Conservation (phyloP, 768 basidiomycete genomes). For the Boletales sp. region DNA sequence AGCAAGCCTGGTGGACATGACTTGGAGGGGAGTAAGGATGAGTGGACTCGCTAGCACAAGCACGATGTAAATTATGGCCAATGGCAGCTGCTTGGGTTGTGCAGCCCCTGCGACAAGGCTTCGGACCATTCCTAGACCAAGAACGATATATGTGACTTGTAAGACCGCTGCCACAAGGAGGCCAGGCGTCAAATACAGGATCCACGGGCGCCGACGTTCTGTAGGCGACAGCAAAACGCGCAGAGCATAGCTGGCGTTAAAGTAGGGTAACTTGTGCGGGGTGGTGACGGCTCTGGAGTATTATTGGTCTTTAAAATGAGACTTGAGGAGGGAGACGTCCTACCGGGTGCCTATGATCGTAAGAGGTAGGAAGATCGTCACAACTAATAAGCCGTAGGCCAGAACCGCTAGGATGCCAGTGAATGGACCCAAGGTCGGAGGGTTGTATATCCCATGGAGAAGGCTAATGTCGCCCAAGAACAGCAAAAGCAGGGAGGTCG, state of each 20-base stretch:
- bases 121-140: slow-evolving; percentile 40
- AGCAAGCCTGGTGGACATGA: slow-evolving; percentile 74
- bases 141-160: slow-evolving; percentile 43
- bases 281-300: slow-evolving; percentile 74
- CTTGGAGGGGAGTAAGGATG: slow-evolving; percentile 73
- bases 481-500: slow-evolving; percentile 44
- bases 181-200: slow-evolving; percentile 76
- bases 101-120: slow-evolving; percentile 54
- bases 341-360: slow-evolving; percentile 76
- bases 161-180: slow-evolving; percentile 42
- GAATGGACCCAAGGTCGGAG: slow-evolving; percentile 40
- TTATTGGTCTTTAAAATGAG: neutral
- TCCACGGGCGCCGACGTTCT: slow-evolving; percentile 75
- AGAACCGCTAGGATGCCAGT: slow-evolving; percentile 59
- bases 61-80: slow-evolving; percentile 46
- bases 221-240: slow-evolving; percentile 77
- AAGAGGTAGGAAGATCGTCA: slow-evolving; percentile 65
- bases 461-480: slow-evolving; percentile 56
- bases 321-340: slow-evolving; percentile 10
- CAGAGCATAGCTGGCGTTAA: slow-evolving; percentile 53
- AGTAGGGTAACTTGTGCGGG: slow-evolving; percentile 69
- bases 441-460: slow-evolving; percentile 59
- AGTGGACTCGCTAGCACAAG: slow-evolving; percentile 54
- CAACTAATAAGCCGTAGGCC: slow-evolving; percentile 58
- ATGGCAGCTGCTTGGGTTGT: slow-evolving; percentile 27